These are phyloP conservation scores for Boletus pseudopeckii DNA, from an alignment of 768 basidiomycete species.

Conservation along the genomic window DNA sequence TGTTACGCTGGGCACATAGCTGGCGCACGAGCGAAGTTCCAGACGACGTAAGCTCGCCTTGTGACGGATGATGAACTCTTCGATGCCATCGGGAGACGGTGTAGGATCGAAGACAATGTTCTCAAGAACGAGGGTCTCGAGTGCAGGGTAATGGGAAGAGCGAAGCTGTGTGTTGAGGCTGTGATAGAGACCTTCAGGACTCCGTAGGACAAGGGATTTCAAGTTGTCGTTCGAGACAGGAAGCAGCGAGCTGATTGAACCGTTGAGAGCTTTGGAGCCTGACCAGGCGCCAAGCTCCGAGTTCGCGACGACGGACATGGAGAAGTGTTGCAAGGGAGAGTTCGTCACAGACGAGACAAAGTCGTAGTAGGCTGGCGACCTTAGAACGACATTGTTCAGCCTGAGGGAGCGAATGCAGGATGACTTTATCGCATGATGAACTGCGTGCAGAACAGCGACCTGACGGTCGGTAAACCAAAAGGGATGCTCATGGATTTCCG, in stretches of 20 bases:
- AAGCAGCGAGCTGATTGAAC: slow-evolving; percentile 24
- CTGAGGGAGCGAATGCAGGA: slow-evolving; percentile 21
- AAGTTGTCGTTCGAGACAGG: slow-evolving; percentile 19
- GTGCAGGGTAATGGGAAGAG: slow-evolving; percentile 23
- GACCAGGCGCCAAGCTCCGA: slow-evolving; percentile 30
- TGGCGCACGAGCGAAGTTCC: slow-evolving; percentile 26
- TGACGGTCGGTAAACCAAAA: slow-evolving; percentile 33
- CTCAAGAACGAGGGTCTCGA: slow-evolving; percentile 27
- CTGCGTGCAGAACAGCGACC: slow-evolving; percentile 21
- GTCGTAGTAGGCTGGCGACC: slow-evolving; percentile 25
- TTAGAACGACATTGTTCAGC: slow-evolving; percentile 26
- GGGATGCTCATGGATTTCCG: slow-evolving; percentile 26
- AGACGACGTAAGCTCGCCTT: slow-evolving; percentile 23
- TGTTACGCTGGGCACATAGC: slow-evolving; percentile 18
- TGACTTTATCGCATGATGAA: slow-evolving; percentile 22
- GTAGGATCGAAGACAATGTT: slow-evolving; percentile 29
- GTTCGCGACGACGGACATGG: slow-evolving; percentile 31
- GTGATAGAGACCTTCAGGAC: slow-evolving; percentile 30
- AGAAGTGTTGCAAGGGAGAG: slow-evolving; percentile 29
- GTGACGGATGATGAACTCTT: slow-evolving; percentile 32
- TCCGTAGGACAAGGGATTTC: slow-evolving; percentile 24
- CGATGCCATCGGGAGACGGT: slow-evolving; percentile 20
- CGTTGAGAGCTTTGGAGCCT: slow-evolving; percentile 29
- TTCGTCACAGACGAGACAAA: slow-evolving; percentile 25
- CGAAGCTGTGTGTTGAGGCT: slow-evolving; percentile 23